phyloP scores from a whole-genome alignment of 1,139 yeast genomes.

The Geotrichum restrictum region DNA sequence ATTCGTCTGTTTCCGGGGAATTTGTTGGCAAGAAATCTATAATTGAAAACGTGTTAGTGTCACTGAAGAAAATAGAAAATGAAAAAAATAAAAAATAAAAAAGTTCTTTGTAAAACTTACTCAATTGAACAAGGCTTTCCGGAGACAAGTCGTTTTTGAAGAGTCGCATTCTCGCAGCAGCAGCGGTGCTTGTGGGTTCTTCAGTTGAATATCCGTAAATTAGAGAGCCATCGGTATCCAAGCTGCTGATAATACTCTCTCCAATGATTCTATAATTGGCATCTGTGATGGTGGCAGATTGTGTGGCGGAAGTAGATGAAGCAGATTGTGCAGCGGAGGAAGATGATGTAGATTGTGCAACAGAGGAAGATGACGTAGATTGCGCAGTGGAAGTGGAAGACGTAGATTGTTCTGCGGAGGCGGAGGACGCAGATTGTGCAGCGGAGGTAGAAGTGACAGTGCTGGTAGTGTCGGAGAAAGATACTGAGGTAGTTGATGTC shows the following conservation, averaged over 20 bases:
- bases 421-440: neutral
- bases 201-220: slow-evolving; percentile 3
- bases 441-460: neutral
- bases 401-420: too few species aligned
- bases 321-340: neutral
- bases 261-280: slow-evolving; percentile 3
- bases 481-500: neutral
- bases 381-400: neutral
- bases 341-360: neutral
- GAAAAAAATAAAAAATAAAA: neutral
- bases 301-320: neutral
- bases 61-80: neutral
- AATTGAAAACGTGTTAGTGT: neutral
- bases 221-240: slow-evolving; percentile 1
- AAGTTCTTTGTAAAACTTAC: neutral
- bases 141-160: neutral
- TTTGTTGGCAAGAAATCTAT: neutral
- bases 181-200: neutral
- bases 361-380: neutral
- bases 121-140: neutral
- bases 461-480: neutral
- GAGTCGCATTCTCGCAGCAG: too few species aligned
- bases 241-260: slow-evolving; percentile 6
- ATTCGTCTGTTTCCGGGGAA: neutral
- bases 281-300: neutral